A percentile compares a stretch with the other conserved stretches of the same genome.
Evolutionary conservation across 345 rosid species (phyloP).

Genomic region (Salix exigua): DNA sequence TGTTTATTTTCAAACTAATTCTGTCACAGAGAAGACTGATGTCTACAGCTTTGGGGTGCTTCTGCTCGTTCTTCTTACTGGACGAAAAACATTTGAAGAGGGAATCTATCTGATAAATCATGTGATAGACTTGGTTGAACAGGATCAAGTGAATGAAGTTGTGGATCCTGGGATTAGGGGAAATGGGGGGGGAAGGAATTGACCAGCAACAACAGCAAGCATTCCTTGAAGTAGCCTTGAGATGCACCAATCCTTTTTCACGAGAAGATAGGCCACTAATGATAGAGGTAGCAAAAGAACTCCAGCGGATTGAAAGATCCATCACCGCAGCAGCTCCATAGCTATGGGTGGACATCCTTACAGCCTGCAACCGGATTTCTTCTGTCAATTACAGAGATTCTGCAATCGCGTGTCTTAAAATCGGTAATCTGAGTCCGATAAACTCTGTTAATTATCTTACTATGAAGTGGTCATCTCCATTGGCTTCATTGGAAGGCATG

Average conservation of each 20-base stretch:
- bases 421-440: no score
- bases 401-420: no score
- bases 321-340: neutral
- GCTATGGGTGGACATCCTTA: neutral
- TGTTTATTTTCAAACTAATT: rapidly evolving
- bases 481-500: neutral
- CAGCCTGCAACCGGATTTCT: neutral
- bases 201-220: neutral
- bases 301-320: neutral
- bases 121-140: neutral
- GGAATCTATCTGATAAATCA: neutral
- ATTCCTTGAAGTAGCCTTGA: neutral
- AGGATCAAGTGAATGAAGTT: neutral
- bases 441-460: no score
- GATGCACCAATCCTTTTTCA: neutral
- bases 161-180: neutral
- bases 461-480: no score
- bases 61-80: conserved; percentile 3
- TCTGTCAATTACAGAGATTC: no score
- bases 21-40: neutral
- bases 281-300: neutral
- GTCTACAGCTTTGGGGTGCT: conserved; percentile 3
- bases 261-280: neutral
- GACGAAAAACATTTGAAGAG: neutral
- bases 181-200: neutral